Conservation (phyloP, 495 filamentous ascomycete genomes). For the Chlorociboria aeruginascens region DNA sequence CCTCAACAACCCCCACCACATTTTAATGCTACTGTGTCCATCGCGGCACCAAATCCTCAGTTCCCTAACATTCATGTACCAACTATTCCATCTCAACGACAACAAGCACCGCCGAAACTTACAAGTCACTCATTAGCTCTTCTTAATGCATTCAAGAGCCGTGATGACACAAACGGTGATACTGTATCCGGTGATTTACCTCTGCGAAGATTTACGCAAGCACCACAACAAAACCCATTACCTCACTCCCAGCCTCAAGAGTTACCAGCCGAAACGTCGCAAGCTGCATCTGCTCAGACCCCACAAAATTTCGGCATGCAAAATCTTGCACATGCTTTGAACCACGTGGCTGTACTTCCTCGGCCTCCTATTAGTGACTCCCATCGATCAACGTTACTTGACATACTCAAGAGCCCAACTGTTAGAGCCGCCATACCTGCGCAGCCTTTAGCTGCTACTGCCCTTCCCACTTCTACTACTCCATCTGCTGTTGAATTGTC, state of each 20-base stretch:
- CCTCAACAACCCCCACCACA: conserved; percentile 24
- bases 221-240: not conserved
- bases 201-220: conserved; percentile 3
- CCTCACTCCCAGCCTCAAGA: conserved; percentile 12
- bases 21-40: not conserved
- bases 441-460: conserved; percentile 5
- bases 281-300: not conserved
- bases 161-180: conserved; percentile 7
- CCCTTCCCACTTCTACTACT: conserved; percentile 11
- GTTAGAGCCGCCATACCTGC: conserved; percentile 10
- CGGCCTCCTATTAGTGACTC: conserved; percentile 26
- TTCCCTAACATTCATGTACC: conserved; percentile 40
- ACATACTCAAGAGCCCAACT: conserved; percentile 34
- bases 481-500: conserved; percentile 16
- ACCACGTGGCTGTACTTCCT: conserved; percentile 7
- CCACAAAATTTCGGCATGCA: not conserved
- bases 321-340: conserved; percentile 5
- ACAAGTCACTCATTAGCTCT: conserved; percentile 51
- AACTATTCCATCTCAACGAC: conserved; percentile 34
- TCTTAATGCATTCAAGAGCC: conserved; percentile 49
- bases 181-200: conserved; percentile 1
- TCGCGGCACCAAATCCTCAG: conserved; percentile 22
- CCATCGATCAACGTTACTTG: conserved; percentile 32
- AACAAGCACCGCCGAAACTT: conserved; percentile 34
- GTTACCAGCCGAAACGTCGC: conserved; percentile 11